phyloP scores from a whole-genome alignment of 148 eudicot species.

The Vaccinium darrowii region DNA sequence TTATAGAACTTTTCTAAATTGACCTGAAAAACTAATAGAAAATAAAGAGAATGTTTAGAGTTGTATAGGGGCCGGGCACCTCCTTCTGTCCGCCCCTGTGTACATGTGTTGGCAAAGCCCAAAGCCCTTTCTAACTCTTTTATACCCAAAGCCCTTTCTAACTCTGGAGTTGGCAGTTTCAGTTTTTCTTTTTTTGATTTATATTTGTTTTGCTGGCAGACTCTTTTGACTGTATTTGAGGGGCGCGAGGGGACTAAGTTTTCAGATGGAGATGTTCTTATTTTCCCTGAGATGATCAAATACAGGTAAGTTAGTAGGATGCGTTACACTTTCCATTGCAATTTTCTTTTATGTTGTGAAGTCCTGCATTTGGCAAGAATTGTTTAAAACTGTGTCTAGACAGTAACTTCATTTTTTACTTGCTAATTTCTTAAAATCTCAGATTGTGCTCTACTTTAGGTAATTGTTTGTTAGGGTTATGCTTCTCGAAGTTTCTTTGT shows the following conservation, averaged over 20 bases:
- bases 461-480: not conserved
- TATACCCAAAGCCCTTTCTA: no score
- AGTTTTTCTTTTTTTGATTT: not conserved
- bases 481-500: not conserved
- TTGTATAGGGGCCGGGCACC: no score
- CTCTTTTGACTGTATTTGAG: conserved; percentile 74
- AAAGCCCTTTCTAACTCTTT: no score
- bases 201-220: conserved; percentile 40
- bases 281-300: conserved; percentile 93
- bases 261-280: conserved; percentile 74
- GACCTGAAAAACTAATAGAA: no score
- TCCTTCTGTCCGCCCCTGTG: no score
- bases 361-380: not conserved
- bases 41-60: no score
- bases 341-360: not conserved
- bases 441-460: not conserved
- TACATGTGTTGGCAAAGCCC: no score
- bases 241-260: conserved; percentile 47
- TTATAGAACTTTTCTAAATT: no score
- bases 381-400: not conserved
- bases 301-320: conserved; percentile 46
- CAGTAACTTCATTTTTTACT: not conserved
- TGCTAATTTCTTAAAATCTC: not conserved
- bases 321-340: not conserved
- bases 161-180: no score